Evolutionary conservation across 2,329 filamentous ascomycete genomes (phyloP), one percentile per base, ranked within the genome.

Genomic region (Tympanopsis confertula): DNA sequence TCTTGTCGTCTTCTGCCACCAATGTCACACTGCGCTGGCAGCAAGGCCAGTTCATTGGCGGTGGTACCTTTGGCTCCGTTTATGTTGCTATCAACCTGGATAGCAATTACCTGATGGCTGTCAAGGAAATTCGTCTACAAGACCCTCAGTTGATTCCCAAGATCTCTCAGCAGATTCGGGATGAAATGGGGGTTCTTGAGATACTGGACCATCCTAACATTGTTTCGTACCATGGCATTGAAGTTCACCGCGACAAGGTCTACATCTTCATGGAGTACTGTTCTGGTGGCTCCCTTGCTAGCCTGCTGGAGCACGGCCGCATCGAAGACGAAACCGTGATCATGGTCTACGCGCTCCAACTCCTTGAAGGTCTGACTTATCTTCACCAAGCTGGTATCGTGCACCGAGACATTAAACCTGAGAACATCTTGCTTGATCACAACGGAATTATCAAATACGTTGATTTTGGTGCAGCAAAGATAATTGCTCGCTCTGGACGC

Each of bases 181-280:
- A 98, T 52, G 91, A 98, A 57, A 96, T 98, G 88, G 82, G 83
- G 37, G 89, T 98, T 4, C 66, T 98, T 36, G 89, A 96, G 59
- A 83, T 95, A 1, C 71, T 98, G 35, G 88, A 98, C 52, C 91
- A 98, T 54, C 91, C 91, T 17, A 98, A 98, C 54, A 86, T 98
- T 43, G 93, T 98, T 17, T 89, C 87, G 7, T 98, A 98, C 61
- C 91, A 91, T 53, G 91, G 91, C 41, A 96, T 98, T 51, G 91
- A 98, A 58, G 91, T 95, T 3, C 91, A 98, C 60, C 78, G 91
- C 44, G 91, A 98, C 67, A 91, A 94, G 54, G 91, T 98, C n/a
- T 98, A 96, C 60, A 95, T 98, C 47, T 98, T 98, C 57, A 98
- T 98, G 91, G 91, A 98, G 59, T 96, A 94, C 60, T 98, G 91